Evolutionary conservation across 1,284 basidiomycete species (phyloP).

Genomic region (Kwoniella shivajii): DNA sequence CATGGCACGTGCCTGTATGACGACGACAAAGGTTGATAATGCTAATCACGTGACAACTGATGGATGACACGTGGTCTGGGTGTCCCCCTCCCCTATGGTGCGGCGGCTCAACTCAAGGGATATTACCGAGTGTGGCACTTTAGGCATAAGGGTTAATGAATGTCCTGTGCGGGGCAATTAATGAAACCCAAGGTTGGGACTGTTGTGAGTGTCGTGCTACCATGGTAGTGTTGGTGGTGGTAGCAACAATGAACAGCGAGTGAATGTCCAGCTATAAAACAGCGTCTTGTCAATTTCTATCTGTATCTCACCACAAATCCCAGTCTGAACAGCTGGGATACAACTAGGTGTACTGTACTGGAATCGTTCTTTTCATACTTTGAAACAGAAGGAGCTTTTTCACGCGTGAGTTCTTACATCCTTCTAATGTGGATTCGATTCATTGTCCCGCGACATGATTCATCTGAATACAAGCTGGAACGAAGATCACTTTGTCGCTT

Average conservation of each 20-base stretch:
- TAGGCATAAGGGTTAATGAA: not conserved
- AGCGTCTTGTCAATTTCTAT: not conserved
- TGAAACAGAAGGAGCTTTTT: not conserved
- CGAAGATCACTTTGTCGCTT: not conserved
- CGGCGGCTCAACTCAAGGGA: no score
- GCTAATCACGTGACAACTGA: not conserved
- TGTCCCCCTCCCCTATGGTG: no score
- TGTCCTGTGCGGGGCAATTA: not conserved
- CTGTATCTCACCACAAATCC: not conserved
- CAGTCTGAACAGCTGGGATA: not conserved
- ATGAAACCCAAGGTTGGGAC: no score
- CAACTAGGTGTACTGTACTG: not conserved
- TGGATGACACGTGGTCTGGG: not conserved
- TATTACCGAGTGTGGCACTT: conserved; percentile 5
- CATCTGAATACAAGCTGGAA: not conserved
- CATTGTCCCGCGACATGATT: not conserved
- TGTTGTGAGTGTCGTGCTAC: no score
- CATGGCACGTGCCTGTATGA: no score
- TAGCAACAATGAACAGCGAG: not conserved
- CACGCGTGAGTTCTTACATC: not conserved
- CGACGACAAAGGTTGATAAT: no score
- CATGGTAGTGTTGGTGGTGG: not conserved
- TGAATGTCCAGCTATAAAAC: no score
- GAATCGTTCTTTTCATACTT: not conserved
- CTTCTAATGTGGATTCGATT: not conserved